These are phyloP conservation scores for Plantago major DNA, from an alignment of 257 asterid species.

Conservation along the genomic window DNA sequence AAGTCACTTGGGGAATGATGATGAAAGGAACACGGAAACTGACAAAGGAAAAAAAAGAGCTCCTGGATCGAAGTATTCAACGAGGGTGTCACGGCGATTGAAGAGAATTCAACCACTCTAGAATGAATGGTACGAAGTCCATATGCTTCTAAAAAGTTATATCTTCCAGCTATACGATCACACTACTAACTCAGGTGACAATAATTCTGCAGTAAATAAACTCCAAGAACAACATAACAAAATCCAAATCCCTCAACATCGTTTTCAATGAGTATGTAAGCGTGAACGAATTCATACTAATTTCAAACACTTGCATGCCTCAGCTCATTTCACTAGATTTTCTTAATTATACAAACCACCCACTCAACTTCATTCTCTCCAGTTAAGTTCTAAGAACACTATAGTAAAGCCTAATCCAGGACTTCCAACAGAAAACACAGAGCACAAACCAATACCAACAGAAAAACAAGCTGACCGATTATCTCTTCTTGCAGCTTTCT, in stretches of 20 bases:
- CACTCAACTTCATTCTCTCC: slow-evolving; percentile 1
- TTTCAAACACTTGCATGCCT: not conserved
- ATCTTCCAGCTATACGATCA: not conserved
- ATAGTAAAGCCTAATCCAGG: not conserved
- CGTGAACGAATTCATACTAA: not conserved
- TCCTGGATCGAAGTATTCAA: too few species aligned
- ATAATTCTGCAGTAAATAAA: not conserved
- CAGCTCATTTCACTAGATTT: not conserved
- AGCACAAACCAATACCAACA: slow-evolving; percentile 1
- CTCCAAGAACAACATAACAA: not conserved
- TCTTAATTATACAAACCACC: not conserved
- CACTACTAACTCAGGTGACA: not conserved
- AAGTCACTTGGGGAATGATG: too few species aligned
- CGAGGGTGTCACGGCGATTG: too few species aligned
- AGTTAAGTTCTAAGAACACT: not conserved
- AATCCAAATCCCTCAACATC: not conserved
- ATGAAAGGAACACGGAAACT: too few species aligned
- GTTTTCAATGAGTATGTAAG: not conserved
- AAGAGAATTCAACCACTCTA: too few species aligned
- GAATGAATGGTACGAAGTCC: too few species aligned
- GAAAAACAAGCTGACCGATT: not conserved
- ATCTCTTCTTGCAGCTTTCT: not conserved
- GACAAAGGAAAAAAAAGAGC: too few species aligned
- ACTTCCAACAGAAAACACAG: not conserved
- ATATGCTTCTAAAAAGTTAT: too few species aligned